phyloP scores from a whole-genome alignment of 140 eudicot genomes.

The Anethum foeniculum region DNA sequence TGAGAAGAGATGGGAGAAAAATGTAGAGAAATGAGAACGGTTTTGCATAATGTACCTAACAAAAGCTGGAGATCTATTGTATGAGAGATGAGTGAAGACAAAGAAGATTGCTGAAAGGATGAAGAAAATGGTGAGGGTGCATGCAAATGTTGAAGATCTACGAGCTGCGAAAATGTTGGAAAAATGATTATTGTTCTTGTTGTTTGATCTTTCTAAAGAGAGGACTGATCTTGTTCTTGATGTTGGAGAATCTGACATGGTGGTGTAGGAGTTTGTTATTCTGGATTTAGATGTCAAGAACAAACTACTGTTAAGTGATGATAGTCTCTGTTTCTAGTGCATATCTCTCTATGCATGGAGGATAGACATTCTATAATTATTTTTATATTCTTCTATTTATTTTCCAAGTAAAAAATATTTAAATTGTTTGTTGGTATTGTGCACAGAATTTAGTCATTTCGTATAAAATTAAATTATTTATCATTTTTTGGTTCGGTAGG shows the following conservation, averaged over 20 bases:
- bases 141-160: slow-evolving; percentile 14
- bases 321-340: not conserved
- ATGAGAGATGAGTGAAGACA: slow-evolving; percentile 14
- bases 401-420: too few relatives aligned
- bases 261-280: not conserved
- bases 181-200: not conserved
- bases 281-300: not conserved
- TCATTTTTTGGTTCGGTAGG: too few relatives aligned
- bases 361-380: not conserved
- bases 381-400: too few relatives aligned
- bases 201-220: slow-evolving; percentile 12
- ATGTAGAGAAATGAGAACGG: slow-evolving; percentile 16
- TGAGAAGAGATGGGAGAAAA: slow-evolving; percentile 18
- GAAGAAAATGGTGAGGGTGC: slow-evolving; percentile 16
- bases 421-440: not conserved
- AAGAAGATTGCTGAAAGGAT: slow-evolving; percentile 17
- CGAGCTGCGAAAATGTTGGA: slow-evolving; percentile 5
- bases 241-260: slow-evolving; percentile 13
- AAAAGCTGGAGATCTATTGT: slow-evolving; percentile 1
- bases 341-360: not conserved
- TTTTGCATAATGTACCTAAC: slow-evolving; percentile 8
- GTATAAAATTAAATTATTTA: too few relatives aligned
- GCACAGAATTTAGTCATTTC: not conserved
- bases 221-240: slow-evolving; percentile 17
- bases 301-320: not conserved